These are phyloP conservation scores for Tolypocladium inflatum DNA, from an alignment of 2,329 filamentous ascomycete species.

Conservation along the genomic window DNA sequence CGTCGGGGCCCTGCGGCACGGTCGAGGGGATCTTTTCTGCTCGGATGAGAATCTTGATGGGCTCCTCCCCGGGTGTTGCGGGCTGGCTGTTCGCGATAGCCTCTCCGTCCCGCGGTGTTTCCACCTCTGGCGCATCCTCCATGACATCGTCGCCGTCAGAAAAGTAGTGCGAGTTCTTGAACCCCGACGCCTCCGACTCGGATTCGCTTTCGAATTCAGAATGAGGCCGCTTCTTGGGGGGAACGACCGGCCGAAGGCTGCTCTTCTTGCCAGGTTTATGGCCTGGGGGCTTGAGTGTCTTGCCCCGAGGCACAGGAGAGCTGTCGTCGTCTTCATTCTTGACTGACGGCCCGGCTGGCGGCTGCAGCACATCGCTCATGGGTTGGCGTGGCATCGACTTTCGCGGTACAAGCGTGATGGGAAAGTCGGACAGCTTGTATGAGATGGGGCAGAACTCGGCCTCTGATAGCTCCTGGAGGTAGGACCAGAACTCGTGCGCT, in stretches of 20 bases:
- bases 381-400: conserved; percentile 5
- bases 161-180: conserved; percentile 25
- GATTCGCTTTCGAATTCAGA: conserved; percentile 27
- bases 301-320: conserved; percentile 17
- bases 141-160: conserved; percentile 19
- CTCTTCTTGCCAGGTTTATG: conserved; percentile 31
- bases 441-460: conserved; percentile 17
- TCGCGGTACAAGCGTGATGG: conserved; percentile 14
- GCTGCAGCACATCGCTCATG: not conserved
- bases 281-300: conserved; percentile 17
- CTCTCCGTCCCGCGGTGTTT: conserved; percentile 3
- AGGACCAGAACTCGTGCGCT: conserved; percentile 19
- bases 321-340: conserved; percentile 6
- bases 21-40: conserved; percentile 40
- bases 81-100: conserved; percentile 10
- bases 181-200: conserved; percentile 22
- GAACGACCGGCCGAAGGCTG: conserved; percentile 29
- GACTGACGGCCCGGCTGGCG: not conserved
- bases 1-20: conserved; percentile 43
- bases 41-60: conserved; percentile 34
- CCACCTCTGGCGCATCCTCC: conserved; percentile 9
- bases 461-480: conserved; percentile 19
- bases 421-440: conserved; percentile 18
- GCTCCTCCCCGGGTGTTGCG: conserved; percentile 5
- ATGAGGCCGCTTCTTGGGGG: conserved; percentile 34